Conservation (phyloP, 148 eudicot species). For the Camellia granthamiana region DNA sequence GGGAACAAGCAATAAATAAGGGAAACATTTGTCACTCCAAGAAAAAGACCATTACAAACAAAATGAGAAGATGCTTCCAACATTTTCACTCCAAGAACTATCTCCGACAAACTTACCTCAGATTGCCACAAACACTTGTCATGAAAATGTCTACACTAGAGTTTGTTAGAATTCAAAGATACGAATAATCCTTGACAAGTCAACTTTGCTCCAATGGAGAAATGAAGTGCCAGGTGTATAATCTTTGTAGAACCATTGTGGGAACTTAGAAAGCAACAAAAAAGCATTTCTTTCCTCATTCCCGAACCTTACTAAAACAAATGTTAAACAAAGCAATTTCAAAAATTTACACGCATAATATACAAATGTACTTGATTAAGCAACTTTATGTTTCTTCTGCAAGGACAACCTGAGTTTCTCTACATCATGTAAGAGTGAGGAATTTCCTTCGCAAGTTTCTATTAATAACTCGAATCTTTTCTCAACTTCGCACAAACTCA, state of each 20-base stretch:
- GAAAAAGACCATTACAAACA: not conserved
- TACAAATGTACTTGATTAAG: not conserved
- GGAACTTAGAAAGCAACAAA: not conserved
- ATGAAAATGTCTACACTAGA: not conserved
- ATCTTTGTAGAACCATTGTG: not conserved
- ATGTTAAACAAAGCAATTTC: not conserved
- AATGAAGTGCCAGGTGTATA: not conserved
- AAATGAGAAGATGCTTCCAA: not conserved
- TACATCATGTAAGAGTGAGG: slow-evolving; percentile 47
- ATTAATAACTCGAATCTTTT: slow-evolving; percentile 39
- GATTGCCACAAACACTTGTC: not conserved
- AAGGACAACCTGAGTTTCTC: slow-evolving; percentile 42
- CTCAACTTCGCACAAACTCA: slow-evolving; percentile 17
- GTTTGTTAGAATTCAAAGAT: too few species aligned
- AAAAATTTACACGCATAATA: not conserved
- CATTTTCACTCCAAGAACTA: too few species aligned
- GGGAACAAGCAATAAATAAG: too few species aligned
- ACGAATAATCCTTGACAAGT: not conserved
- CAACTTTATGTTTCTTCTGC: not conserved
- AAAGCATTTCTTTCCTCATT: not conserved
- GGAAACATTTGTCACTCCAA: too few species aligned
- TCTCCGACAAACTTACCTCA: not conserved
- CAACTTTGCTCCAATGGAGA: not conserved
- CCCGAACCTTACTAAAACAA: not conserved
- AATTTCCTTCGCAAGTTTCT: slow-evolving; percentile 64